Base-by-base conservation (phyloP, 1,139 yeast genomes). In the Candida dubliniensis region DNA sequence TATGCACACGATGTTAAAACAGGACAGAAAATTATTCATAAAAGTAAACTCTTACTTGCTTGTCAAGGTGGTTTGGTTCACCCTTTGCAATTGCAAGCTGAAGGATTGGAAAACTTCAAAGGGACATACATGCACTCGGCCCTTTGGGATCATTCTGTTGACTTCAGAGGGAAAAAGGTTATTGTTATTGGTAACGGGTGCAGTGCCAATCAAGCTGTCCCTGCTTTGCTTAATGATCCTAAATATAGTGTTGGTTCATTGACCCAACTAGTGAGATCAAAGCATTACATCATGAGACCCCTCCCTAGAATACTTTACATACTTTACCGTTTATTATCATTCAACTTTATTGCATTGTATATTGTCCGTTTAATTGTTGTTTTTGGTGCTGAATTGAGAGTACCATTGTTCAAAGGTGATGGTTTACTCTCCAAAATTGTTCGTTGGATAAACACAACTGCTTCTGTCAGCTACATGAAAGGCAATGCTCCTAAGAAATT, bases 91-190 rank as follows among this genome's bases (percentile, higher is more conserved):
- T 60, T 64, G 34, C 45, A 57, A 2, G 58, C 61, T 7, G 63
- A 62, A 4, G 79, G 80, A 0, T 52, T 77, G 38, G 73, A 70
- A 27, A 57, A 56, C 23, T 77, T 70, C 56, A 60, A 73, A 51
- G 82, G 81, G 3, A 54, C 52, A 3, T 71, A 69, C 52, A 66
- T 75, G 67, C 82, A 77, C 51, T 71, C 79, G 1, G 78, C 76
- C 1, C 56, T 72, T 37, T 77, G 77, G 74, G 69, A 77, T 47
- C 72, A 74, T 49, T 48, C 57, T 11, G 71, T 72, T 10, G 64
- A 66, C 26, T 58, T 76, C 47, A 59, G 63, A 42, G 64, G 56
- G 36, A 67, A 67, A 40, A 57, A 61, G 6, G 70, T 74, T 9
- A 63, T 66, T 12, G 67, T 72, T 13, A 55, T 72, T 38, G 77